Evolutionary conservation across 2,329 filamentous ascomycete genomes (phyloP).

Genomic region (Pseudogymnoascus sp.): DNA sequence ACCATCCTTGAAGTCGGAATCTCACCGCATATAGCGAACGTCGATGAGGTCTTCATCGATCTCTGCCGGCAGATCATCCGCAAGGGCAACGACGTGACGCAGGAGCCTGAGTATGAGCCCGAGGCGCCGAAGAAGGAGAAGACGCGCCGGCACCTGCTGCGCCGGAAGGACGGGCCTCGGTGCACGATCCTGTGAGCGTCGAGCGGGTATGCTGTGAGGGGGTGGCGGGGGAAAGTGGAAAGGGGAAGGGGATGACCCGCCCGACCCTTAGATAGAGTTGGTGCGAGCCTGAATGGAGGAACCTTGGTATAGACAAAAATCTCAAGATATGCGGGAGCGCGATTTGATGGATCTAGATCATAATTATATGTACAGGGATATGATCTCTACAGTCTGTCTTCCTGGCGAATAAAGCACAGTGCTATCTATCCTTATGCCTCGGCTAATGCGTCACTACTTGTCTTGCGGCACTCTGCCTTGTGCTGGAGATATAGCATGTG

Average conservation of each 20-base stretch:
- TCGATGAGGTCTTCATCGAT: conserved; percentile 66
- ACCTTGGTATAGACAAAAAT: not conserved
- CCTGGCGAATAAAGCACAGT: not conserved
- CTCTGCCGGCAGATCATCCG: conserved; percentile 60
- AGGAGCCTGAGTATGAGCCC: conserved; percentile 21
- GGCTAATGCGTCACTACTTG: not conserved
- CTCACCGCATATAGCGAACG: conserved; percentile 41
- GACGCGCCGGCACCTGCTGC: conserved; percentile 16
- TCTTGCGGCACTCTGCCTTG: not conserved
- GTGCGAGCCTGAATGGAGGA: not conserved
- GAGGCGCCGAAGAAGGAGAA: conserved; percentile 29
- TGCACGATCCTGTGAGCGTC: conserved; percentile 33
- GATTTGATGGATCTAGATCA: conserved; percentile 3
- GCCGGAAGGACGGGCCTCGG: conserved; percentile 17
- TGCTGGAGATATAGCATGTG: not conserved
- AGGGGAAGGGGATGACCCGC: not conserved
- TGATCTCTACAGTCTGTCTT: conserved; percentile 1
- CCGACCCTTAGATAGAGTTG: not conserved
- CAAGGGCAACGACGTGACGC: conserved; percentile 38
- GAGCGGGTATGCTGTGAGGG: not conserved
- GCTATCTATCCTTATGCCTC: not conserved
- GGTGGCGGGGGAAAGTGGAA: not conserved
- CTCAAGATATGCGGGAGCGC: conserved; percentile 1
- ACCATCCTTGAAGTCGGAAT: not conserved
- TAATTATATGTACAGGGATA: conserved; percentile 6